Base-by-base conservation (phyloP, 139 green algal species). In the Edaphochlamys debaryana region DNA sequence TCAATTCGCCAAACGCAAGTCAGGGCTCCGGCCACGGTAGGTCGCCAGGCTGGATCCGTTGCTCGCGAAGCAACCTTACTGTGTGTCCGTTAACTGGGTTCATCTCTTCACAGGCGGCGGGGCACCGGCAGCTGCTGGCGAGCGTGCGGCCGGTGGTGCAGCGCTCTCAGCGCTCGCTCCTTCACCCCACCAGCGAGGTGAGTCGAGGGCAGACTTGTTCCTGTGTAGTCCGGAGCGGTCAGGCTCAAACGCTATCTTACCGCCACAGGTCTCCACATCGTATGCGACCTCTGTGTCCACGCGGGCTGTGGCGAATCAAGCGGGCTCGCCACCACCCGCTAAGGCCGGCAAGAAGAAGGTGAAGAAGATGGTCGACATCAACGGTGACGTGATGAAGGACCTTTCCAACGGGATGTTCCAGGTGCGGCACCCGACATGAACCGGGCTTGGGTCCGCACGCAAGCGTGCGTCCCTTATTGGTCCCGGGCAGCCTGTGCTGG, bases 331-430 rank as follows among this genome's bases (percentile, higher is more conserved):
- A 0, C 77, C 64, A 0, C 64, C 77, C 5, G 64, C 64, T 27
- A 56, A 34, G 20, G 58, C 84, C 23, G 42, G 56, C 1, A 88
- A 89, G 40, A 89, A 87, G 54, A 90, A 88, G 69, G 64, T 85
- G 42, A 90, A 92, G 41, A 90, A 85, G 80, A 82, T 89, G 69
- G 84, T 89, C 38, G 79, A 87, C 68, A 89, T 91, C 37, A 78
- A 70, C 8, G 87, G 87, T 1, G 73, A 89, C 0, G 86, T 92
- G 32, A 68, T 69, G n/a, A 88, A 90, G 79, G 86, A 92, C 54
- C 58, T 92, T 36, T 86, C 84, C 36, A 92, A 92, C 62, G 86
- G 86, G 54, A 92, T 90, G 87, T 91, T 92, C 63, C 56, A 82
- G 42, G 45, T 54, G 45, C 9, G 45, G 45, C 45, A n/a, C n/a